Base-by-base conservation (phyloP, 192 early-diverging fungal genomes). In the Haplosporangium gracile region DNA sequence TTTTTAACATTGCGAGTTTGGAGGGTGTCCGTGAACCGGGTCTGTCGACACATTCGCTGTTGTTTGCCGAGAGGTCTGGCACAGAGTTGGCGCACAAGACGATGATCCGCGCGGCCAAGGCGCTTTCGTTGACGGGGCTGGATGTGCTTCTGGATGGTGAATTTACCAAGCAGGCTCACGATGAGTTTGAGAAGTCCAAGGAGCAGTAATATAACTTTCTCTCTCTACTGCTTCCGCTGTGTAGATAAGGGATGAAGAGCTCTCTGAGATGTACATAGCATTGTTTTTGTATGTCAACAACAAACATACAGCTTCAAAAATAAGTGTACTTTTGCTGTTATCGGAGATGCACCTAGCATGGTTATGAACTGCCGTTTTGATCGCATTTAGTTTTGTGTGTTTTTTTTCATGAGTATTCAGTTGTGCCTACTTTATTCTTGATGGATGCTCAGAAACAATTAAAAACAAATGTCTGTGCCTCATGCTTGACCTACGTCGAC, bases 1-100 rank as follows among this genome's bases (percentile, higher is more conserved):
- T 83, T 2, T 88, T 90, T 74, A 90, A 91, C 34, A 93, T 93
- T 74, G 90, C 92, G 29, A 94, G 91, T 4, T 88, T 92, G 40
- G 88, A 90, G 38, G 83, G 90, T 1, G 88, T 53, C 18, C 77
- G 83, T 63, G 81, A 88, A 29, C 84, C 84, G 0, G 84, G 84
- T 43, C 68, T 86, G 38, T 81, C 84, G 3, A 94, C 92, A 51
- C 96, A 97, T 65, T 94, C 96, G 0, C 70, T 86, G 4, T 90
- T 92, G 74, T 97, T 97, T 82, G 87, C 93, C 16, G 81, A 90
- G 65, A 91, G 88, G 7, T 93, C 95, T 1, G 81, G 89, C 68
- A 94, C 94, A 0, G 81, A 85, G 13, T 45, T 71, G 2, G 96
- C 96, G 11, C 94, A 95, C 70, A 75, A 89, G 40, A 81, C 89